Percentiles rank a stretch among this genome's conserved stretches.
phyloP scores from a whole-genome alignment of 192 early-diverging fungal genomes.

The Radiomyces spectabilis region DNA sequence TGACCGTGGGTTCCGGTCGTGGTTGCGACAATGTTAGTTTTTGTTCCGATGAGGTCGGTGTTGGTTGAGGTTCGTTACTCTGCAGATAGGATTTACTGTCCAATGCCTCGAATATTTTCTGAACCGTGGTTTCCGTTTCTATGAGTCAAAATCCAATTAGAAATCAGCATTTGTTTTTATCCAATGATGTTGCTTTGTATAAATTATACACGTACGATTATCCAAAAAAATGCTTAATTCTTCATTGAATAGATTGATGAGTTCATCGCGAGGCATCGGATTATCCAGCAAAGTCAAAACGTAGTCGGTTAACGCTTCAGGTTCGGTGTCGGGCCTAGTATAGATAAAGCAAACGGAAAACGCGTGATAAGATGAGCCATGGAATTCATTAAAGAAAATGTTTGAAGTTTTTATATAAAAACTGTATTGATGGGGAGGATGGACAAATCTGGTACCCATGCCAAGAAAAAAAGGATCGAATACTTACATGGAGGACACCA shows the following conservation, averaged over 20 bases:
- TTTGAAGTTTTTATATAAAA: too few relatives aligned
- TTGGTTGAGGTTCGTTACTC: too few relatives aligned
- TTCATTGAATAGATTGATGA: constrained; percentile 42
- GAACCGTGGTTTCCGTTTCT: not conserved
- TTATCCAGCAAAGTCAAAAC: constrained; percentile 68
- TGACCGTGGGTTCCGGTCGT: too few relatives aligned
- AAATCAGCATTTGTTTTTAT: not conserved
- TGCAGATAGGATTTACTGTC: not conserved
- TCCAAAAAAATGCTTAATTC: constrained; percentile 71
- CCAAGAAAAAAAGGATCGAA: not conserved
- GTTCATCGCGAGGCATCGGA: constrained; percentile 51
- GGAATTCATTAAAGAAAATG: too few relatives aligned
- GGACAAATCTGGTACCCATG: too few relatives aligned
- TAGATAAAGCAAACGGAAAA: too few relatives aligned
- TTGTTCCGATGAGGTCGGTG: too few relatives aligned
- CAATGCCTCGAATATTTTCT: not conserved
- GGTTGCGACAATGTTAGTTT: too few relatives aligned
- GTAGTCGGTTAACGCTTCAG: constrained; percentile 67
- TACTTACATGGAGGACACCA: not conserved
- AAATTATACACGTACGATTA: constrained; percentile 35
- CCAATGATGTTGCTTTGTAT: not conserved
- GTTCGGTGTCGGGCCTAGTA: constrained; percentile 53
- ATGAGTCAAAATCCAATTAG: not conserved
- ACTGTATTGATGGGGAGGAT: too few relatives aligned
- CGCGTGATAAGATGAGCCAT: too few relatives aligned